Base-by-base conservation (phyloP, 805 yeast species). In the Kodamaea restingae region DNA sequence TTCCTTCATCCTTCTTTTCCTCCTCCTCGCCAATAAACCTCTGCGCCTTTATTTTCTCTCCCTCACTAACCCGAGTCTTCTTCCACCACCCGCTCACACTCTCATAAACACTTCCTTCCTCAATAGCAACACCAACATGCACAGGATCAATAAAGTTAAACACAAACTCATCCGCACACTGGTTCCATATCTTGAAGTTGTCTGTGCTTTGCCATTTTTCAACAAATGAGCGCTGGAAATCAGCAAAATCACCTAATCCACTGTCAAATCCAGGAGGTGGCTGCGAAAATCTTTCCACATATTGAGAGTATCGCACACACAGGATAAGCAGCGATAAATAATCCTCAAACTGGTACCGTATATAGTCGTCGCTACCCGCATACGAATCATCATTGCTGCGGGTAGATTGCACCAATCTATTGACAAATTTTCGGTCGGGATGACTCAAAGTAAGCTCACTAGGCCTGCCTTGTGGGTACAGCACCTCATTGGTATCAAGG, bases 271-370 rank as follows among this genome's bases (percentile, higher is more conserved):
- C 75, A 0, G 75, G 73, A 1, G 75, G 75, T n/a, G 53, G 55
- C 36, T 49, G 58, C 12, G 50, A 40, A 41, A 65, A 69, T 35
- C 59, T 52, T 4, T 61, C 63, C 8, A 75, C 49, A 51, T 81
- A 87, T 36, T 72, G 78, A 47, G 75, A 75, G 50, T 81, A 84
- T 58, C 95, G 84, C 15, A 76, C 79, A 18, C 85, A 72, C 0
- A 95, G 70, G 17, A 91, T 57, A 46, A 93, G 58, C 8, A 95
- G 87, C 42, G 84, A 73, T 18, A 90, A 61, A 54, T 93, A 93
- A 52, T 90, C 97, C 55, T 93, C 98, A 60, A 91, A 90, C 51
- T 81, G 88, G 62, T 80, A 75, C 38, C 98, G 65, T 22, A 93
- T 81, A 54, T 81, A 87, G 60, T 93, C 98, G 52, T 93, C 98